Percentiles rank a stretch among this genome's conserved stretches.
Conservation (phyloP, 306 rosid genomes). For the Mucuna pruriens region DNA sequence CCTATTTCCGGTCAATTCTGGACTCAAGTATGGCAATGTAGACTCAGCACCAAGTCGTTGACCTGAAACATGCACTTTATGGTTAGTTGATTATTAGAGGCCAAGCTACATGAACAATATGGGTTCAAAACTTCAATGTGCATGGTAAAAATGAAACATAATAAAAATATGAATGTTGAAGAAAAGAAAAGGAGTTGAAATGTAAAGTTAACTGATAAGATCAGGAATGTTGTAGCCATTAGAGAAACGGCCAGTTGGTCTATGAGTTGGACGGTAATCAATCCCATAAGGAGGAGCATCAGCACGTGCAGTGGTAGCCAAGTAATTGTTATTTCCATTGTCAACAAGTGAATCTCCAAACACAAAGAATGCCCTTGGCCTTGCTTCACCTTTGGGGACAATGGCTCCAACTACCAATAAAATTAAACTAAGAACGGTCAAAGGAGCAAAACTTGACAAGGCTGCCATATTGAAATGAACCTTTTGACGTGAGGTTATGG, state of each 20-base stretch:
- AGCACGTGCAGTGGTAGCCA: conserved; percentile 77
- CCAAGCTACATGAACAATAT: background rate
- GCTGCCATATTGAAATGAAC: conserved; percentile 34
- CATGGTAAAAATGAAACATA: background rate
- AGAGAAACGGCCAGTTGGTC: conserved; percentile 79
- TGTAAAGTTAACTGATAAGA: conserved; percentile 56
- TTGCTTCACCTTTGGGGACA: conserved; percentile 20
- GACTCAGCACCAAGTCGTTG: conserved; percentile 62
- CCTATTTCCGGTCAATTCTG: conserved; percentile 53
- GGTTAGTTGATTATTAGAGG: background rate
- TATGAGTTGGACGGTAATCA: conserved; percentile 62
- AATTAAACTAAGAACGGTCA: conserved; percentile 16
- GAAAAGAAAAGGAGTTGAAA: background rate
- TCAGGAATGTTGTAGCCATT: conserved; percentile 80
- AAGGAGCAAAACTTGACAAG: conserved; percentile 14
- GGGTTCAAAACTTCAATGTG: background rate
- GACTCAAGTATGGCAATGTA: conserved; percentile 73
- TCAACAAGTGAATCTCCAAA: conserved; percentile 85
- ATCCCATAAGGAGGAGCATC: conserved; percentile 76
- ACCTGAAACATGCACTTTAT: conserved; percentile 53
- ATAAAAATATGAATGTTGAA: background rate
- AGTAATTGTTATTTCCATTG: conserved; percentile 75
- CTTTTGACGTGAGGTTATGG: background rate
- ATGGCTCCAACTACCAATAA: background rate
- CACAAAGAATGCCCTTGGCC: conserved; percentile 62